Evolutionary conservation across 2,329 filamentous ascomycete species (phyloP), one percentile per base, ranked within the genome.

Genomic region (Metarhizium album): DNA sequence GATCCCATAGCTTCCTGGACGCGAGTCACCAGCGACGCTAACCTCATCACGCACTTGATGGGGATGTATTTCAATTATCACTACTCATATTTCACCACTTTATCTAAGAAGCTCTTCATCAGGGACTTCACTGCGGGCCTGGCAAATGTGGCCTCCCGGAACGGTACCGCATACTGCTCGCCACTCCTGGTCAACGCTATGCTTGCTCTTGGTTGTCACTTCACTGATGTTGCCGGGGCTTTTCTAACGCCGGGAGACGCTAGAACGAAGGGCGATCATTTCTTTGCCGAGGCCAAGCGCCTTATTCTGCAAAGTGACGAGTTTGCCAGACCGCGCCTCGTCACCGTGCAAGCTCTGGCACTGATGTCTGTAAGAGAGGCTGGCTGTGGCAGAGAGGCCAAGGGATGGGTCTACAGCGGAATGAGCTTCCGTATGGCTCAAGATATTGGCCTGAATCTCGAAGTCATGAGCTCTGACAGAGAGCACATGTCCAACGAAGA

Each of bases 61-160:
- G 91, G 90, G 61, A 90, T 97, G 87, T 98, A 98, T 69, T 97
- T 97, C 70, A 89, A 84, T 59, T 97, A 91, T 86, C 93, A 97
- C 67, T 97, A 97, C 67, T 84, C 90, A 18, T 97, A 93, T 69
- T 98, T 97, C 66, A 91, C 90, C 3, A 93, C 87, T 0, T 73
- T 97, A 6, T 91, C 90, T 13, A 94, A 88, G 64, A 82, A 78
- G 37, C 72, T 95, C 31, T 97, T 98, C 64, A 90, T 87, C 63
- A 79, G 84, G 42, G 90, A 97, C 64, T 96, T 95, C 59, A 66
- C 84, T 43, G 78, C 76, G 14, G 91, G 93, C 1, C 82, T 77
- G 54, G 79, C 79, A 3, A 72, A 73, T 1, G 67, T 74, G 7
- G 68, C 65, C 62, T n/a, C 4, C 7, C 79, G 71, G 50, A 71